Evolutionary conservation across 441 rosid genomes (phyloP).

Genomic region (Jatropha multifida): DNA sequence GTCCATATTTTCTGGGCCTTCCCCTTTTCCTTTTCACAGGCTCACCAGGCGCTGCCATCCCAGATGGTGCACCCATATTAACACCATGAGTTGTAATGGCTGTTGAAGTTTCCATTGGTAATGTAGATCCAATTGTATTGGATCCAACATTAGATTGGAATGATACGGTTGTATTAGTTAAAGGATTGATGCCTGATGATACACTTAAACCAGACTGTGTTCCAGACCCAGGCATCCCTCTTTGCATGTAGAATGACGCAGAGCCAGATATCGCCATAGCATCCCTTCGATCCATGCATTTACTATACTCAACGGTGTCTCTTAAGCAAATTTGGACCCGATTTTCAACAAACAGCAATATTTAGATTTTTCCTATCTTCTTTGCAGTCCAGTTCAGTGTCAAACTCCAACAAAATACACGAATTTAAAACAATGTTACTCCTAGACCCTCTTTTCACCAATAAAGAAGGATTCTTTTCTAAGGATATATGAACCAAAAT

Average conservation of each 20-base stretch:
- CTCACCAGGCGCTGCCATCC: constrained; percentile 43
- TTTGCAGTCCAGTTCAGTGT: constrained; percentile 12
- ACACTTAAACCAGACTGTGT: constrained; percentile 63
- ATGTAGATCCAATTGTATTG: constrained; percentile 56
- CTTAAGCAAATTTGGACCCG: constrained; percentile 25
- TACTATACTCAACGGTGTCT: constrained; percentile 31
- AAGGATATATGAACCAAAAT: constrained; percentile 8
- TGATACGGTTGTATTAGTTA: constrained; percentile 50
- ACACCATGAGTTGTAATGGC: constrained; percentile 51
- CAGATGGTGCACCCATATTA: constrained; percentile 44
- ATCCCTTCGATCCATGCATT: constrained; percentile 96
- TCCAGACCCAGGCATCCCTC: constrained; percentile 70
- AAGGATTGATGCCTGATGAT: constrained; percentile 54
- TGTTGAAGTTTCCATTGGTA: constrained; percentile 57
- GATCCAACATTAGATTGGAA: constrained; percentile 50
- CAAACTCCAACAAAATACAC: constrained; percentile 29
- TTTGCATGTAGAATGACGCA: constrained; percentile 74
- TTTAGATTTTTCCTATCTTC: background rate
- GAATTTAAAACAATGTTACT: constrained; percentile 17
- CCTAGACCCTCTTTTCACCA: constrained; percentile 10
- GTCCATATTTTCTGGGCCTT: constrained; percentile 85
- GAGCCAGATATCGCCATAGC: constrained; percentile 72
- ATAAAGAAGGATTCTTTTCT: background rate
- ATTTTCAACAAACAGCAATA: constrained; percentile 18
- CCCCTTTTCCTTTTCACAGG: constrained; percentile 82